These are phyloP conservation scores for Ashbya aceris DNA, from an alignment of 1,139 yeast species.

Conservation along the genomic window DNA sequence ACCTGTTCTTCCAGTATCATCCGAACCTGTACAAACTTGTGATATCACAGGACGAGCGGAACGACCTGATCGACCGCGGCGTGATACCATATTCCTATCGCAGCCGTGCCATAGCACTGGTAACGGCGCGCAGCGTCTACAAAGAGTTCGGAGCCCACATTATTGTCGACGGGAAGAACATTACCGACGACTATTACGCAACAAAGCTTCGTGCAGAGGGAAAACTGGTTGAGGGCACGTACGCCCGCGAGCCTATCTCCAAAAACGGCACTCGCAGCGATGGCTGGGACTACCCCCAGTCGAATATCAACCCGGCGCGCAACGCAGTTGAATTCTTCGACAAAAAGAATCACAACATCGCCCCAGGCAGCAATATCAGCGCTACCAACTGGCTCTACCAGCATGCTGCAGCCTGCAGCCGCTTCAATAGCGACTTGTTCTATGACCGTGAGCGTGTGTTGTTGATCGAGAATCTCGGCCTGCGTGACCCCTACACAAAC, in stretches of 20 bases:
- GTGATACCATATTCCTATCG: slow-evolving; percentile 84
- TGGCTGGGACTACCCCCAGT: slow-evolving; percentile 13
- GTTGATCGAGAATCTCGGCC: slow-evolving; percentile 43
- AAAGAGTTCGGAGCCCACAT: slow-evolving; percentile 89
- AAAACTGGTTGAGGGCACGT: slow-evolving; percentile 58
- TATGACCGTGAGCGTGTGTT: slow-evolving; percentile 46
- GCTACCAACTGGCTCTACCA: slow-evolving; percentile 84
- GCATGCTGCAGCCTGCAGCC: slow-evolving; percentile 68
- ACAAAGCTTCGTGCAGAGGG: slow-evolving; percentile 62
- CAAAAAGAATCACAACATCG: slow-evolving; percentile 28
- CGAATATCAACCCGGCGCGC: slow-evolving; percentile 22
- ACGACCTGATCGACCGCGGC: slow-evolving; percentile 71
- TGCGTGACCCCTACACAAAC: slow-evolving; percentile 79
- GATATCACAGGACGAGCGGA: slow-evolving; percentile 69
- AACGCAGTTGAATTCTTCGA: slow-evolving; percentile 29
- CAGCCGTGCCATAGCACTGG: slow-evolving; percentile 81
- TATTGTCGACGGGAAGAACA: slow-evolving; percentile 69
- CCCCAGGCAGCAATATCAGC: slow-evolving; percentile 36
- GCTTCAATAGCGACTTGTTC: slow-evolving; percentile 53
- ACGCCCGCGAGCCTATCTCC: slow-evolving; percentile 47
- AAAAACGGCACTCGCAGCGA: slow-evolving; percentile 13
- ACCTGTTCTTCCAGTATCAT: slow-evolving; percentile 82
- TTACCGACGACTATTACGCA: slow-evolving; percentile 86
- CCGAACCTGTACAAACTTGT: slow-evolving; percentile 58
- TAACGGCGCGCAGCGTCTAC: slow-evolving; percentile 82